Conservation (phyloP, 1,284 basidiomycete genomes). For the Mrakiaceae sp. region DNA sequence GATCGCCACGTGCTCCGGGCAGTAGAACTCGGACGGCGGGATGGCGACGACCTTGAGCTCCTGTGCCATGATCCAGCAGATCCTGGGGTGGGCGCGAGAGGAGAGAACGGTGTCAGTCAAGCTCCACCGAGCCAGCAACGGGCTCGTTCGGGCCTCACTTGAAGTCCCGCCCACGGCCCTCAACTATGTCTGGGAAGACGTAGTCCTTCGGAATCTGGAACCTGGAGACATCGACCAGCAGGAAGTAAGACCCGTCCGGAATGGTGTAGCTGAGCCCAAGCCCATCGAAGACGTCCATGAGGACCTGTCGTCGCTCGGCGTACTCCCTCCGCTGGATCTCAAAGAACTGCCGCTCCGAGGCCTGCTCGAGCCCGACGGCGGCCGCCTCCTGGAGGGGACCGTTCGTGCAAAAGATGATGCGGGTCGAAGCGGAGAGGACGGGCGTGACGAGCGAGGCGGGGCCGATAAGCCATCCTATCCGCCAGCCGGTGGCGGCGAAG, state of each 20-base stretch:
- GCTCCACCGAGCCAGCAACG: background rate
- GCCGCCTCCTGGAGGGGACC: constrained; percentile 57
- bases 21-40: constrained; percentile 93
- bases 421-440: constrained; percentile 76
- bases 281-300: constrained; percentile 67
- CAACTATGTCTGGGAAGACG: constrained; percentile 61
- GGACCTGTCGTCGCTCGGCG: constrained; percentile 59
- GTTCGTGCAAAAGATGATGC: constrained; percentile 44
- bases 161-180: constrained; percentile 79
- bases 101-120: background rate
- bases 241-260: constrained; percentile 82
- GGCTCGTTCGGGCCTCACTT: constrained; percentile 39
- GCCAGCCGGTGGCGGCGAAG: constrained; percentile 98
- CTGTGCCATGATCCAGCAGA: constrained; percentile 81
- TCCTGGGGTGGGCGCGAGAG: constrained; percentile 37
- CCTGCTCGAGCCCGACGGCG: constrained; percentile 73
- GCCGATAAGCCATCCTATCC: constrained; percentile 82
- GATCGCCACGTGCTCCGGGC: constrained; percentile 65
- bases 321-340: constrained; percentile 69
- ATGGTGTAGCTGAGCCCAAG: constrained; percentile 76
- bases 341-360: constrained; percentile 63
- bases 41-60: constrained; percentile 83
- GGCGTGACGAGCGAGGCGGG: constrained; percentile 72
- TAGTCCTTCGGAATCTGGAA: constrained; percentile 75
- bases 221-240: constrained; percentile 73